Evolutionary conservation across 108 stramenopile genomes (phyloP).

Genomic region (Epipyxis sp.): DNA sequence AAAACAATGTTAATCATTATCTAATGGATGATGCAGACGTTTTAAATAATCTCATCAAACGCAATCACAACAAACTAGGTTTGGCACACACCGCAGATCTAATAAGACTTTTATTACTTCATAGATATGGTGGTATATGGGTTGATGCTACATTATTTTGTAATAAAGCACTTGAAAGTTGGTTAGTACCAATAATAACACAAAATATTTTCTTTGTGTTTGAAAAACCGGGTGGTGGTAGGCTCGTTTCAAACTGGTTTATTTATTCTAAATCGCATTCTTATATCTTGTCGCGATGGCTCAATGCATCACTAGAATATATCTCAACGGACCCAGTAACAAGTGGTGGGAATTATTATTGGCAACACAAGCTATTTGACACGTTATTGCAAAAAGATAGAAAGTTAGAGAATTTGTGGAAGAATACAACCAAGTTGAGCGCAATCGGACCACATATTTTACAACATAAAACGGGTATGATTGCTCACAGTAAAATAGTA

Average conservation of each 20-base stretch:
- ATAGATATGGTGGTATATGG: background rate
- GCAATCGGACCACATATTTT: background rate
- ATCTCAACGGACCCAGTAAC: background rate
- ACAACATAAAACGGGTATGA: background rate
- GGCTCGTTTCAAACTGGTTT: background rate
- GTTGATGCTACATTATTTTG: conserved; percentile 20
- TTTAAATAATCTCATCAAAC: background rate
- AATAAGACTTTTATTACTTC: background rate
- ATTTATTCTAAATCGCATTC: background rate
- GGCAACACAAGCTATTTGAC: background rate
- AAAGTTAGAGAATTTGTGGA: background rate
- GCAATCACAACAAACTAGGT: background rate
- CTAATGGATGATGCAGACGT: background rate
- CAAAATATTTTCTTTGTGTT: background rate
- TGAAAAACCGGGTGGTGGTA: background rate
- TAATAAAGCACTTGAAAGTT: background rate
- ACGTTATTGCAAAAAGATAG: background rate
- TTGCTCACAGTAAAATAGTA: background rate
- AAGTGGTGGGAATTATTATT: background rate
- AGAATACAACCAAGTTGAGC: background rate
- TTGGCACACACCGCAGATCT: background rate
- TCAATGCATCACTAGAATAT: background rate
- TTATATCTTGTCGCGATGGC: conserved; percentile 10
- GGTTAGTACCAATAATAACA: background rate
- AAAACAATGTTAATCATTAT: background rate